Percentiles rank a stretch among this genome's conserved stretches.
phyloP scores from a whole-genome alignment of 1,284 basidiomycete species.

The Cutaneotrichosporon mucoides region DNA sequence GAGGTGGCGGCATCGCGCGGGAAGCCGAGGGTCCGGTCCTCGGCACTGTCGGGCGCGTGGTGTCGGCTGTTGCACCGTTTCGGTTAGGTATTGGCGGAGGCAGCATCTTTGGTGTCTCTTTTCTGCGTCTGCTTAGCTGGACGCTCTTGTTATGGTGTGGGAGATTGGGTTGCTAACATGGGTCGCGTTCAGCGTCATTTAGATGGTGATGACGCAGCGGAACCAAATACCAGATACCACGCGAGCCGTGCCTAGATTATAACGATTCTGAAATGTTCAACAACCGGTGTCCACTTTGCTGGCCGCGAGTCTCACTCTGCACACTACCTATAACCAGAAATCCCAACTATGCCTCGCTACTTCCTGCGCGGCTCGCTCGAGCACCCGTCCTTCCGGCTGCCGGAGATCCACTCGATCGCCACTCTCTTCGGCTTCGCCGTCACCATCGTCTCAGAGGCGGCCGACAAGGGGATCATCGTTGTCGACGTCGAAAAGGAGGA shows the following conservation, averaged over 20 bases:
- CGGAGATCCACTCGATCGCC: slow-evolving; percentile 58
- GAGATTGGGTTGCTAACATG: no score
- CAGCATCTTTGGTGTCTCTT: background rate
- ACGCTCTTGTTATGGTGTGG: no score
- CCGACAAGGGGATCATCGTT: slow-evolving; percentile 60
- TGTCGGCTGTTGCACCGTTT: no score
- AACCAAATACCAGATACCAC: background rate
- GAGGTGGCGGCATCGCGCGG: background rate
- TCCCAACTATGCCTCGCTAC: slow-evolving; percentile 50
- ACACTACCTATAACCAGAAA: background rate
- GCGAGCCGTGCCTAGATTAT: background rate
- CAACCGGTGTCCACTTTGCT: no score
- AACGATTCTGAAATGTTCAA: no score
- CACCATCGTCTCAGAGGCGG: slow-evolving; percentile 36
- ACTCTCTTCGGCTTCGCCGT: slow-evolving; percentile 40
- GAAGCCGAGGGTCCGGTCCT: background rate
- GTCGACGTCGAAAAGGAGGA: slow-evolving; percentile 66
- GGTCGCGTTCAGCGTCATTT: no score
- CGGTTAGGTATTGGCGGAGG: background rate
- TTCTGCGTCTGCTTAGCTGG: no score
- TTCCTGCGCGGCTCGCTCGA: slow-evolving; percentile 73
- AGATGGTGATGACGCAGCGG: background rate
- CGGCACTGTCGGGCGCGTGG: background rate
- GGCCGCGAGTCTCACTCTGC: background rate
- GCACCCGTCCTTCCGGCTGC: slow-evolving; percentile 73